Evolutionary conservation across 345 rosid genomes (phyloP), one percentile per base, ranked within the genome.

Genomic region (Gossypium mustelinum): DNA sequence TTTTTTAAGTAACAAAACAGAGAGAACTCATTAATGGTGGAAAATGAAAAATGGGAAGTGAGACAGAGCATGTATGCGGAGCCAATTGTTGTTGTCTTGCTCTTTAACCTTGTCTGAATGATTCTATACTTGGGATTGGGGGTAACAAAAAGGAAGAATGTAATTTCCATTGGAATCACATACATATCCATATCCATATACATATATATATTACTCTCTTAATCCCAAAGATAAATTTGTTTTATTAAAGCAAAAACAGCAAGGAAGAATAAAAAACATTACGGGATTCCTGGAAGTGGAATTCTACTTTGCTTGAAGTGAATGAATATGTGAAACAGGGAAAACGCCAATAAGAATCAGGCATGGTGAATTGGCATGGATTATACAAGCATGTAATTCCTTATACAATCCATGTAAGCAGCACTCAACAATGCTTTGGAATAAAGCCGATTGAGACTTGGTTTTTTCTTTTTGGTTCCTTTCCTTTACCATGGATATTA

Each of bases 121-220:
- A 73, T 73, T 73, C 76, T 25, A 59, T 60, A 6, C 76, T 73
- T 73, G 68, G 57, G 16, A 58, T 60, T 13, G 47, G 58, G 75
- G 52, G 57, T 47, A 57, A 73, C 50, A 65, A 58, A 11, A 73
- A 60, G 24, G 55, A 25, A 4, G 56, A 3, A 16, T 9, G 75
- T 43, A 56, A 59, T 59, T 73, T 73, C 51, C 47, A n/a, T 56
- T 34, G 41, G 41, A 34, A 5, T 34, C 41, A 34, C 41, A 5
- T 34, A 34, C 41, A 4, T 34, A 34, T 34, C 4, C 6, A 34
- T 34, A 34, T 29, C 4, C 34, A 29, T 29, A 24, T 24, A 24
- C 2, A 25, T 3, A 27, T 4, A 34, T 4, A 1, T 52, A 48
- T 16, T 16, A 4, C 18, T 52, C 51, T 47, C n/a, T 48, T 48